Evolutionary conservation across 441 rosid species (phyloP).

Genomic region (Euphorbia corollata): DNA sequence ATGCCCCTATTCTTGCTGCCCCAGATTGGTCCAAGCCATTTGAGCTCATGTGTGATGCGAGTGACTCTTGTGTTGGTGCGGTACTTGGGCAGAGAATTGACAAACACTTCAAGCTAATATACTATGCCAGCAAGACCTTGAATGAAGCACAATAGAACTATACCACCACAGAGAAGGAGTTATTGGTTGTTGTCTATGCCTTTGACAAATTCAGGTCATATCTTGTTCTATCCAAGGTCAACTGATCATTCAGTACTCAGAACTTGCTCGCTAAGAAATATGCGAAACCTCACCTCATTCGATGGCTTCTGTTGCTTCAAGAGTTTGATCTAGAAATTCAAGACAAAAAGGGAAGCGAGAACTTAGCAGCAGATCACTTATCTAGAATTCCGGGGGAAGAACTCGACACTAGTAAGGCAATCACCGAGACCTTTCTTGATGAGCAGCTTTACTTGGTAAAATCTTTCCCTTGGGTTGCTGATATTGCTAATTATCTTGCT

Average conservation of each 20-base stretch:
- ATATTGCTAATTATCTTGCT: not conserved
- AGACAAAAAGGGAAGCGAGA: not conserved
- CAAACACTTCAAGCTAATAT: too few species aligned
- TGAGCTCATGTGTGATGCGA: not conserved
- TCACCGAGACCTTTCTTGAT: not conserved
- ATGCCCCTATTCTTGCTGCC: not conserved
- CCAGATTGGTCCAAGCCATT: not conserved
- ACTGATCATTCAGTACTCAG: not conserved
- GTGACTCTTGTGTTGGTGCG: not conserved
- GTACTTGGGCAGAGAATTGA: not conserved
- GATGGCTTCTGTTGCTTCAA: not conserved
- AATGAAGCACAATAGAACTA: too few species aligned
- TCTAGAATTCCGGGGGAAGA: not conserved
- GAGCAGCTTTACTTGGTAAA: not conserved
- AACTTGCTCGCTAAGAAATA: not conserved
- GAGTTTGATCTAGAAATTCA: not conserved
- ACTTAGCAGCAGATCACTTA: not conserved
- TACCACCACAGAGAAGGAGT: not conserved
- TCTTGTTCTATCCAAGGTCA: not conserved
- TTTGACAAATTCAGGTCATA: not conserved
- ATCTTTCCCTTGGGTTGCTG: not conserved
- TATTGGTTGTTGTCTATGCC: not conserved
- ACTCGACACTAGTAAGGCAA: not conserved
- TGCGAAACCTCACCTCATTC: not conserved
- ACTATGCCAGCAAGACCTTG: not conserved